A percentile compares a stretch with the other conserved stretches of the same genome.
Conservation (phyloP, 2,329 filamentous ascomycete genomes). For the Fusarium torreyae region DNA sequence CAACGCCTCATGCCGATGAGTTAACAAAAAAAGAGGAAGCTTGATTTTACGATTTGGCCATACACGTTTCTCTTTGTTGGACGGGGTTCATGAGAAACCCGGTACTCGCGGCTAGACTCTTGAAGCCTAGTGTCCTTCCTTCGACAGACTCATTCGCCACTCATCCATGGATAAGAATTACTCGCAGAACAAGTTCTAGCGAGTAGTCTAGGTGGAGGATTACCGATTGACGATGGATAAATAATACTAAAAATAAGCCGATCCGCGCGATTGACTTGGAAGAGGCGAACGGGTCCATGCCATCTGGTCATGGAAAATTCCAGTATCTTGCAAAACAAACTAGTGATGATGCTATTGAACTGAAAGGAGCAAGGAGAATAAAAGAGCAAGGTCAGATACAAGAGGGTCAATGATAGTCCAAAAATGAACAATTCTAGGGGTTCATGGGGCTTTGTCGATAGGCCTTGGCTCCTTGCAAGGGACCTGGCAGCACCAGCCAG, state of each 20-base stretch:
- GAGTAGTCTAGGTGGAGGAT: constrained; percentile 34
- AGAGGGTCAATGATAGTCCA: constrained; percentile 24
- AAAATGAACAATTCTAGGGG: constrained; percentile 16
- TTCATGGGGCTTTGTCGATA: background rate
- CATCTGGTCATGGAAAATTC: constrained; percentile 32
- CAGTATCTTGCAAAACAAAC: constrained; percentile 15
- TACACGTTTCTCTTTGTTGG: background rate
- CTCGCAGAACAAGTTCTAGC: constrained; percentile 17
- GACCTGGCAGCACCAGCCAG: constrained; percentile 2
- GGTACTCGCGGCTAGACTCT: constrained; percentile 34
- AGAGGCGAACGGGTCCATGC: constrained; percentile 24
- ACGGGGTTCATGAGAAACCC: constrained; percentile 15
- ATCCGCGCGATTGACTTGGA: constrained; percentile 31
- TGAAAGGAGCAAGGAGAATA: constrained; percentile 1
- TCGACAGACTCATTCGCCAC: constrained; percentile 41
- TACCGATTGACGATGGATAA: constrained; percentile 41
- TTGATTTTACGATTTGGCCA: constrained; percentile 2
- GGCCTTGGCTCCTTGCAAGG: constrained; percentile 20
- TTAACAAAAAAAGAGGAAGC: background rate
- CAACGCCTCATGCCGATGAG: background rate
- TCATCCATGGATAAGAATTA: constrained; percentile 33
- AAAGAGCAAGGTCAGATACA: constrained; percentile 2
- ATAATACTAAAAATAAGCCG: constrained; percentile 48
- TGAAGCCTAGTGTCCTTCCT: constrained; percentile 26
- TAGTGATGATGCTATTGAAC: background rate